These are phyloP conservation scores for Tylopilus vinaceipallidus DNA, from an alignment of 768 basidiomycete species.

Conservation along the genomic window DNA sequence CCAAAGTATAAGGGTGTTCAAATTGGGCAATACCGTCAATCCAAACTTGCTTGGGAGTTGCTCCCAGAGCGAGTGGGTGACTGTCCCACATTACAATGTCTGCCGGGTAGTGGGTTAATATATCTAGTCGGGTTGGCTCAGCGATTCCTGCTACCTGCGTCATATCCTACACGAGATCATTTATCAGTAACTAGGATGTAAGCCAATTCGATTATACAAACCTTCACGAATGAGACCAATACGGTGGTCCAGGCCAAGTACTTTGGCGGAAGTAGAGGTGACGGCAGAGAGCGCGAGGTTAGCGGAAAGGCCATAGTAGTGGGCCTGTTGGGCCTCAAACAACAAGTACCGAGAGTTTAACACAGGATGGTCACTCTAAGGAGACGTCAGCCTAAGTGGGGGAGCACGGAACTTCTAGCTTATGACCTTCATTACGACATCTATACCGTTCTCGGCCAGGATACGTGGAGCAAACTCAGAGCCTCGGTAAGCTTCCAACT, in stretches of 20 bases:
- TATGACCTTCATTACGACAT: constrained; percentile 65
- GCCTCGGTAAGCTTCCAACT: constrained; percentile 62
- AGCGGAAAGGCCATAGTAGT: constrained; percentile 67
- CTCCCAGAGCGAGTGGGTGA: constrained; percentile 75
- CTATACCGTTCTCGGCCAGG: constrained; percentile 53
- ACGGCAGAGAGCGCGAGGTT: constrained; percentile 68
- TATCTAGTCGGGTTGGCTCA: neutral
- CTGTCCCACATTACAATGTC: constrained; percentile 77
- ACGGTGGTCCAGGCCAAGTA: constrained; percentile 73
- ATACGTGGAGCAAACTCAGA: constrained; percentile 65
- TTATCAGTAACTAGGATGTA: neutral
- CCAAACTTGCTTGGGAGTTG: constrained; percentile 77
- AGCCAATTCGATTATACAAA: constrained; percentile 13
- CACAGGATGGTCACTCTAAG: constrained; percentile 53
- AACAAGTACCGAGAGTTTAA: constrained; percentile 54
- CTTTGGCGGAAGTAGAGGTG: constrained; percentile 66
- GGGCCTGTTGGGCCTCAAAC: constrained; percentile 62
- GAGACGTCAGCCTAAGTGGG: constrained; percentile 6
- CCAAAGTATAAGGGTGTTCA: constrained; percentile 40
- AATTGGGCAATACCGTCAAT: constrained; percentile 84
- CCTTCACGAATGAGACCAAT: constrained; percentile 62
- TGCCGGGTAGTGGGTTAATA: constrained; percentile 21
- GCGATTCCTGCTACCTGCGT: constrained; percentile 50
- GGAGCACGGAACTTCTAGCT: constrained; percentile 18
- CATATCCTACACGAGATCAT: constrained; percentile 47